phyloP scores from a whole-genome alignment of 257 asterid genomes.

The Primulina tabacum region DNA sequence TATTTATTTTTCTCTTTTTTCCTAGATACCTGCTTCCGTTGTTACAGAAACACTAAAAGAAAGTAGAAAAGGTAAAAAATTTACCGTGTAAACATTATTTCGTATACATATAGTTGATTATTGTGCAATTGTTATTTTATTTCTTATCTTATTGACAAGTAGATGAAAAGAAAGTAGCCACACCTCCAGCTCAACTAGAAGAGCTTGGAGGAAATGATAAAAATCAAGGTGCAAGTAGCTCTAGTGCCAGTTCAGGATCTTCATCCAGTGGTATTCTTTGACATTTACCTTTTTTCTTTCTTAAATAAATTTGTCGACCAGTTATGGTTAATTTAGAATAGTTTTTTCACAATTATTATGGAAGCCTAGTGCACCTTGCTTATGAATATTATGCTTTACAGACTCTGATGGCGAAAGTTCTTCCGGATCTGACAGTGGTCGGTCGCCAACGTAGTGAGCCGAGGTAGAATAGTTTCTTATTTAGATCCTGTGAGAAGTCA shows the following conservation, averaged over 20 bases:
- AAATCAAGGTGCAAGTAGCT: slow-evolving; percentile 55
- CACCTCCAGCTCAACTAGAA: slow-evolving; percentile 44
- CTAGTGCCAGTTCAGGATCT: slow-evolving; percentile 61
- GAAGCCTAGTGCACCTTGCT: slow-evolving; percentile 10
- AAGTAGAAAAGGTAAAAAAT: slow-evolving; percentile 46
- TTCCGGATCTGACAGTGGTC: slow-evolving; percentile 57
- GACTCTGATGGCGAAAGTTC: slow-evolving; percentile 76
- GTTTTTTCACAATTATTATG: slow-evolving; percentile 7
- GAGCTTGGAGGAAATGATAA: slow-evolving; percentile 37
- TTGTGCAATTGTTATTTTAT: slow-evolving; percentile 13
- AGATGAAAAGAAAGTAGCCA: slow-evolving; percentile 43
- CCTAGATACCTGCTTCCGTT: slow-evolving; percentile 42
- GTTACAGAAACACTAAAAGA: slow-evolving; percentile 44
- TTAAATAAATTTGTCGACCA: not conserved
- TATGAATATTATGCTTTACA: slow-evolving; percentile 32
- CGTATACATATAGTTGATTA: slow-evolving; percentile 8
- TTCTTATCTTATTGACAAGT: slow-evolving; percentile 24
- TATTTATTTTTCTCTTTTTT: slow-evolving; percentile 8
- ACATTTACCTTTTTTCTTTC: slow-evolving; percentile 17
- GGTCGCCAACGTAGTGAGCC: slow-evolving; percentile 41
- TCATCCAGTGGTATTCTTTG: slow-evolving; percentile 56
- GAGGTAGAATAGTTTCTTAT: slow-evolving; percentile 34
- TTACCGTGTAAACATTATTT: slow-evolving; percentile 2
- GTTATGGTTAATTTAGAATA: slow-evolving; percentile 20
- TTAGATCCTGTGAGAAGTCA: slow-evolving; percentile 13